phyloP scores from a whole-genome alignment of 768 basidiomycete species.

The Boletus huronensis region DNA sequence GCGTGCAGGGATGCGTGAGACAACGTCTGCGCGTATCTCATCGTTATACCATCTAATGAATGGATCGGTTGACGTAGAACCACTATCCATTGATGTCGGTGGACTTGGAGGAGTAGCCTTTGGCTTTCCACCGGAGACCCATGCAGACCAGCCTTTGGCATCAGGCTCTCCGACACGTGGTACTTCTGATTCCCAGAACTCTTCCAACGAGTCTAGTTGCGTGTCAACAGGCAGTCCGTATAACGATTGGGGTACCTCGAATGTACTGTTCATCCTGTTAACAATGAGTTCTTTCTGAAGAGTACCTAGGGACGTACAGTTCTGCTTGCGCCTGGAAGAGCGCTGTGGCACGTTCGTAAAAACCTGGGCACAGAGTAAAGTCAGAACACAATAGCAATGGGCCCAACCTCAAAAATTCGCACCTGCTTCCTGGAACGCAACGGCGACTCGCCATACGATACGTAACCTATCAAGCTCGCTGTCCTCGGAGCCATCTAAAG shows the following conservation, averaged over 20 bases:
- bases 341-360: conserved; percentile 67
- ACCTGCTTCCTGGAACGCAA: conserved; percentile 68
- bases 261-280: conserved; percentile 43
- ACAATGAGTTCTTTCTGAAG: conserved; percentile 1
- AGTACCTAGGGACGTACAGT: conserved; percentile 46
- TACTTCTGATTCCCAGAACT: conserved; percentile 81
- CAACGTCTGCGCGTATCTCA: conserved; percentile 50
- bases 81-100: conserved; percentile 17
- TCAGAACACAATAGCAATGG: neutral
- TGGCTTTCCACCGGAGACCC: conserved; percentile 47
- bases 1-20: conserved; percentile 47
- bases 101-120: conserved; percentile 18
- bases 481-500: conserved; percentile 40
- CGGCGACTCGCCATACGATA: conserved; percentile 67
- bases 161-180: conserved; percentile 70
- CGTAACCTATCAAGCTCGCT: conserved; percentile 54
- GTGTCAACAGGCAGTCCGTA: conserved; percentile 40
- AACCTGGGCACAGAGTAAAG: conserved; percentile 44
- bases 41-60: conserved; percentile 62
- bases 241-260: conserved; percentile 50
- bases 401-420: conserved; percentile 13
- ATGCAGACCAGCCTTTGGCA: conserved; percentile 66
- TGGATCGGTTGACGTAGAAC: conserved; percentile 48
- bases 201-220: conserved; percentile 61
- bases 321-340: conserved; percentile 84